phyloP scores from a whole-genome alignment of 73 alveolate genomes.

The Paramecium octaurelia region DNA sequence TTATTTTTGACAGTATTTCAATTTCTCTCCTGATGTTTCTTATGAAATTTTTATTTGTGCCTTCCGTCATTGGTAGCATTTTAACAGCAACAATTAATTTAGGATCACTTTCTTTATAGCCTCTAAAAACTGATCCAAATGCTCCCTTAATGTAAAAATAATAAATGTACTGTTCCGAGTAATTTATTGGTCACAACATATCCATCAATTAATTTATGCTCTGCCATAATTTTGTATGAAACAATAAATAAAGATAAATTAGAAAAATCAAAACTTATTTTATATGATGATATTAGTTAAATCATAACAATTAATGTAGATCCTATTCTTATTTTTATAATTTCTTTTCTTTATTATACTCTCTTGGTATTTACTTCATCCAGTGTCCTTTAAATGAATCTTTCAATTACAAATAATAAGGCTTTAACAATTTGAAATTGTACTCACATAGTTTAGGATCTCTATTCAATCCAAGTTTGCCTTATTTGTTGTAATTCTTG shows the following conservation, averaged over 20 bases:
- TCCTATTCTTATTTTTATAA: not conserved
- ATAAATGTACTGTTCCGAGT: conserved; percentile 9
- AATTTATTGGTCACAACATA: conserved; percentile 51
- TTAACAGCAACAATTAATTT: conserved; percentile 48
- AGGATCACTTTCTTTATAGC: conserved; percentile 48
- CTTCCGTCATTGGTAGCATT: conserved; percentile 46
- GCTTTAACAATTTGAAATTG: not conserved
- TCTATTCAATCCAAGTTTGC: not conserved
- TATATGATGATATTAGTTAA: not conserved
- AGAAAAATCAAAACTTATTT: not conserved
- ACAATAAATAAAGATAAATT: not conserved
- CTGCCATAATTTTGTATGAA: not conserved
- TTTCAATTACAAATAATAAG: not conserved
- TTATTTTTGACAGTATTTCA: conserved; percentile 8
- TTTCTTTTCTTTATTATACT: not conserved
- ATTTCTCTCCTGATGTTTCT: conserved; percentile 48
- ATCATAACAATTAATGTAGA: not conserved
- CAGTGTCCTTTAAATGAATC: not conserved
- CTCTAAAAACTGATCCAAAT: conserved; percentile 51
- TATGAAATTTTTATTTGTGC: conserved; percentile 49
- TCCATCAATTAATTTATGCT: conserved; percentile 34
- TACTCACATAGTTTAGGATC: not conserved
- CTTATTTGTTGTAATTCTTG: not conserved
- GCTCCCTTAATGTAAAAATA: not conserved
- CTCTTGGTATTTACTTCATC: not conserved